Base-by-base conservation (phyloP, 495 filamentous ascomycete species). In the Aspergillus egyptiacus region DNA sequence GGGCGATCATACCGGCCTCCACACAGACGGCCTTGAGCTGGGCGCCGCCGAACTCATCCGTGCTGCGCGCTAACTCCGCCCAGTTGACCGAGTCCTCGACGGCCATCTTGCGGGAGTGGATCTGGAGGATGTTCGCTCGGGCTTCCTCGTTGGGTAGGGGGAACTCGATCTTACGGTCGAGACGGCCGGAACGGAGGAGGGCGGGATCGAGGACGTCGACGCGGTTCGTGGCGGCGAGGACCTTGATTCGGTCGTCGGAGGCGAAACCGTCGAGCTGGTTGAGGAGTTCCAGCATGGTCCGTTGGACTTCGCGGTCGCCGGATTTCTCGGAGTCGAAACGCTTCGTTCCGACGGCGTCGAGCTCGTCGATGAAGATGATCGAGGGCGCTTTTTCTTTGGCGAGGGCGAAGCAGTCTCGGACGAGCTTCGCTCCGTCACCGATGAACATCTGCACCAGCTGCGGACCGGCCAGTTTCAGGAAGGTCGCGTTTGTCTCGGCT, bases 381-480 rank as follows among this genome's bases (percentile, higher is more conserved):
- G 93, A 86, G 3, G 93, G 93, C 0, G 94, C 93, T 71, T 97
- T 96, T 68, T 97, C 93, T 62, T 99, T 99, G 22, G 93, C 93
- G 1, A 99, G 74, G 6, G 93, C 91, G 63, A 99, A 99, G 69
- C 89, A 93, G 69, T 97, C 93, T 24, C 93, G 87, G 24, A 99
- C 93, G 4, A 99, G 79, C 74, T 97, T 99, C 20, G 94, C 94
- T 51, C 94, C 94, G 59, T 99, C 93, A 59, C 93, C 93, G 41
- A 99, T 99, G 69, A 99, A 99, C 93, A 99, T 99, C 66, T 99
- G 93, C 15, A 99, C 93, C n/a, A 99, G 82, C 70, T 97, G 94
- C 2, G 93, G 93, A 32, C 93, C 93, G 46, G 93, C 93, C 50
- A 99, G 88, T 64, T 98, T 98, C 62, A 99, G 85, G 80, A 99